These are phyloP conservation scores for Paraglomus brasilianum DNA, from an alignment of 192 early-diverging fungal genomes.

Conservation along the genomic window DNA sequence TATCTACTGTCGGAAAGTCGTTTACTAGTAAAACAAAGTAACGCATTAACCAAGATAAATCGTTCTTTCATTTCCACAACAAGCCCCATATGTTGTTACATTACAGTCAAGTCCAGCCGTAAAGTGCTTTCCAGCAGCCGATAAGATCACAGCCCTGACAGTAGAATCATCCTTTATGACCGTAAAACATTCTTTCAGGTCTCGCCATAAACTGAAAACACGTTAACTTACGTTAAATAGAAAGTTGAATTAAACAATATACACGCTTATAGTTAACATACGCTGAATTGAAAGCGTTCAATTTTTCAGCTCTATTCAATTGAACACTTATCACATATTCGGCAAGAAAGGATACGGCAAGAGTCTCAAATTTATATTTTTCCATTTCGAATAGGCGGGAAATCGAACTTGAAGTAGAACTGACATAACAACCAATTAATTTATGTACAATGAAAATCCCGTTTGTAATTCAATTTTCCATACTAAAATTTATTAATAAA, in stretches of 20 bases:
- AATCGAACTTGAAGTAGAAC: neutral
- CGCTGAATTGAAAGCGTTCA: slow-evolving; percentile 79
- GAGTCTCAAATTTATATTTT: slow-evolving; percentile 57
- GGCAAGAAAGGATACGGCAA: slow-evolving; percentile 57
- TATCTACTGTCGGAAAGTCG: neutral
- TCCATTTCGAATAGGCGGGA: slow-evolving; percentile 31
- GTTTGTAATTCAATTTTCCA: too few relatives aligned
- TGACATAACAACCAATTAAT: neutral
- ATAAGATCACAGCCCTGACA: slow-evolving; percentile 76
- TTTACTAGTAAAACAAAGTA: neutral
- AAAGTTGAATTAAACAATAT: slow-evolving; percentile 25
- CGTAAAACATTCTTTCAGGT: slow-evolving; percentile 62
- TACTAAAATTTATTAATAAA: too few relatives aligned
- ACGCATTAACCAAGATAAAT: neutral
- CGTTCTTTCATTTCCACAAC: too few relatives aligned
- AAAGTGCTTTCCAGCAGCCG: slow-evolving; percentile 74
- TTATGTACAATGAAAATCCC: too few relatives aligned
- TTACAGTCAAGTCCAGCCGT: slow-evolving; percentile 90
- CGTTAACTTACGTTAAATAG: slow-evolving; percentile 14
- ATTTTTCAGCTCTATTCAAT: slow-evolving; percentile 76
- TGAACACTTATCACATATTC: slow-evolving; percentile 76
- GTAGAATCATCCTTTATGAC: slow-evolving; percentile 57
- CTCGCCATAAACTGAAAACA: slow-evolving; percentile 58
- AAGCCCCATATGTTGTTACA: slow-evolving; percentile 11
- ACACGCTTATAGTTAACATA: slow-evolving; percentile 37